phyloP scores from a whole-genome alignment of 345 rosid species.

The Sonneratia caseolaris region DNA sequence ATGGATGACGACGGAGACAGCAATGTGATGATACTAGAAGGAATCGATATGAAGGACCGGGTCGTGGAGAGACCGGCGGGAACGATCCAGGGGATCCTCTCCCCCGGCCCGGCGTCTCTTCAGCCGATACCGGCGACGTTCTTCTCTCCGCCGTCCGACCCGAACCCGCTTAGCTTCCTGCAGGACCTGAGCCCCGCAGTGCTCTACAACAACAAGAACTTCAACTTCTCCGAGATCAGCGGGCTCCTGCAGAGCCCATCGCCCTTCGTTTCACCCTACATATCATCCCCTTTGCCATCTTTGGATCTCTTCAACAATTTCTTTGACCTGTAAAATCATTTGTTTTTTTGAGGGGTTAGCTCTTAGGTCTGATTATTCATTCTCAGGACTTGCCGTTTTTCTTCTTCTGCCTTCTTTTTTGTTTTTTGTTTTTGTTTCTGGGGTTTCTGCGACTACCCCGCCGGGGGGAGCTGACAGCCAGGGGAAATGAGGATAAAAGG shows the following conservation, averaged over 20 bases:
- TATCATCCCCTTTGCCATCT: slow-evolving; percentile 36
- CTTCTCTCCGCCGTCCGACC: slow-evolving; percentile 52
- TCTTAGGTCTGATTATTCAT: background rate
- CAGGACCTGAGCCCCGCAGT: slow-evolving; percentile 47
- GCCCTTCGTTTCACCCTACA: slow-evolving; percentile 28
- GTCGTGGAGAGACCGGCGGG: slow-evolving; percentile 25
- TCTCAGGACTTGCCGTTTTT: background rate
- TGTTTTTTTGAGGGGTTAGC: background rate
- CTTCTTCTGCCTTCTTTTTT: background rate
- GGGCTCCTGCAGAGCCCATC: slow-evolving; percentile 53
- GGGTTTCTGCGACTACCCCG: background rate
- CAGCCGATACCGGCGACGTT: slow-evolving; percentile 51
- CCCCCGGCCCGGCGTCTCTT: slow-evolving; percentile 62
- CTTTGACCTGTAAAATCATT: slow-evolving; percentile 36
- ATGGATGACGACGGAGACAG: background rate
- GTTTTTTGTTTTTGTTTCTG: background rate
- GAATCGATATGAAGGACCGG: slow-evolving; percentile 22
- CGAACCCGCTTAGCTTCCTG: slow-evolving; percentile 35
- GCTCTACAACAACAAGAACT: slow-evolving; percentile 32
- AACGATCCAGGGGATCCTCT: slow-evolving; percentile 51
- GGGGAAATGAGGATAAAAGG: background rate
- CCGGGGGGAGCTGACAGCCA: background rate
- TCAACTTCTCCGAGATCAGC: slow-evolving; percentile 32
- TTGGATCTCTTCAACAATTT: slow-evolving; percentile 59
- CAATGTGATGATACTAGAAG: slow-evolving; percentile 27